Conservation (phyloP, 2,329 filamentous ascomycete species). For the Fusarium sp. region DNA sequence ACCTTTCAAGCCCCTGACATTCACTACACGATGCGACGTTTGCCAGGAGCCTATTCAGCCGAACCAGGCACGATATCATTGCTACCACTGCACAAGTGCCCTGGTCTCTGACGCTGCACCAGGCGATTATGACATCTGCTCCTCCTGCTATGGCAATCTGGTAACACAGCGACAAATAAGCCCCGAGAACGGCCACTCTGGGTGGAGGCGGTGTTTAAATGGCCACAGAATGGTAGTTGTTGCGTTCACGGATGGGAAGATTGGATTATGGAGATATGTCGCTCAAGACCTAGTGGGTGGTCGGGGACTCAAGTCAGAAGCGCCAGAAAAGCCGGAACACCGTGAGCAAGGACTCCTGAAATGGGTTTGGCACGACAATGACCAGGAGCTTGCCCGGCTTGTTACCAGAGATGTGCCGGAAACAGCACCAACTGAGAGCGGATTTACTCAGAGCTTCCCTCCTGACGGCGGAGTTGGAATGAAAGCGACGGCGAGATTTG, state of each 20-base stretch:
- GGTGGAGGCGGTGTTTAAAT: slow-evolving; percentile 84
- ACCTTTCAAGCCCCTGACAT: slow-evolving; percentile 75
- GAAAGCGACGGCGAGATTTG: slow-evolving; percentile 74
- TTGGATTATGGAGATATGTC: slow-evolving; percentile 75
- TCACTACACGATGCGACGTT: slow-evolving; percentile 81
- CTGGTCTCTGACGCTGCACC: slow-evolving; percentile 59
- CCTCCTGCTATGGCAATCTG: slow-evolving; percentile 78
- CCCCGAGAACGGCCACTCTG: slow-evolving; percentile 78
- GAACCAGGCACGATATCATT: slow-evolving; percentile 79
- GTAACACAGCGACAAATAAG: slow-evolving; percentile 73
- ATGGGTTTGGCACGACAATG: slow-evolving; percentile 64
- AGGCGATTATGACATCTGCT: slow-evolving; percentile 91
- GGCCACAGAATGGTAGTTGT: slow-evolving; percentile 88
- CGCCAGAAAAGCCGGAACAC: slow-evolving; percentile 54
- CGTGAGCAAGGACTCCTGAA: slow-evolving; percentile 55
- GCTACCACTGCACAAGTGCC: slow-evolving; percentile 74
- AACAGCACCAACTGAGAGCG: slow-evolving; percentile 53
- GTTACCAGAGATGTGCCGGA: slow-evolving; percentile 64
- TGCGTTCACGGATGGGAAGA: slow-evolving; percentile 76
- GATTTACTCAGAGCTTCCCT: slow-evolving; percentile 65
- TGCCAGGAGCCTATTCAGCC: slow-evolving; percentile 80
- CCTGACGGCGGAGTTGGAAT: slow-evolving; percentile 80
- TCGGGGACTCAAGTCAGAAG: slow-evolving; percentile 71
- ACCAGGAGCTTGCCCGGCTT: slow-evolving; percentile 58
- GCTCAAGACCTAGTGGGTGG: slow-evolving; percentile 83